A percentile compares a stretch with the other conserved stretches of the same genome.
Evolutionary conservation across 768 basidiomycete genomes (phyloP).

Genomic region (Pisolithus albus): DNA sequence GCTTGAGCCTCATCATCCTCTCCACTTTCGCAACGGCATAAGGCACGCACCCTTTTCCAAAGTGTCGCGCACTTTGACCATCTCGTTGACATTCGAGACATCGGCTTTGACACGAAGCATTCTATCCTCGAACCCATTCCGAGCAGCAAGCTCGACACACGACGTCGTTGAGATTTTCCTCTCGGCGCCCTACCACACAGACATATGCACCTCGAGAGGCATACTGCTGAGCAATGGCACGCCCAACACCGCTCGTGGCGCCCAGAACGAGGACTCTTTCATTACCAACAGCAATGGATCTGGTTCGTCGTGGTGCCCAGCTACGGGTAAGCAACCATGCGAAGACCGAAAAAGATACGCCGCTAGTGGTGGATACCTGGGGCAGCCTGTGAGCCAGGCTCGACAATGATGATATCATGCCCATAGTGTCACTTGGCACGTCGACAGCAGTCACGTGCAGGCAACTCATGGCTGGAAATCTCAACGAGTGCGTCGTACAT

Average conservation of each 20-base stretch:
- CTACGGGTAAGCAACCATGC: conserved; percentile 14
- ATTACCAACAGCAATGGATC: conserved; percentile 31
- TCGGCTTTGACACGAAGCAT: conserved; percentile 55
- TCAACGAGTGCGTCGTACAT: no score
- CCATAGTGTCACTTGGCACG: background rate
- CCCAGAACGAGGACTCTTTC: conserved; percentile 82
- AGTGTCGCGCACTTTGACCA: conserved; percentile 46
- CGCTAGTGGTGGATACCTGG: conserved; percentile 3
- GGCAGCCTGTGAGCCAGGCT: background rate
- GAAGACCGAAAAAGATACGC: conserved; percentile 11
- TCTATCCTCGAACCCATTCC: conserved; percentile 17
- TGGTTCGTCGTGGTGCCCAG: conserved; percentile 22
- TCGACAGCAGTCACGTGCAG: background rate
- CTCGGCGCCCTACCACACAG: conserved; percentile 67
- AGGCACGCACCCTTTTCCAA: conserved; percentile 35
- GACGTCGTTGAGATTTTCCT: conserved; percentile 43
- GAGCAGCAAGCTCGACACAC: conserved; percentile 24
- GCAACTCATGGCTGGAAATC: no score
- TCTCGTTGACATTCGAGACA: conserved; percentile 57
- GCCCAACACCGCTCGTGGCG: conserved; percentile 79
- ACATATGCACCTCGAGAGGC: conserved; percentile 67
- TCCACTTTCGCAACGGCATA: background rate
- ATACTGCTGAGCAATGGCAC: conserved; percentile 61
- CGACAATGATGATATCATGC: background rate
- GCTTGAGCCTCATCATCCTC: background rate